Evolutionary conservation across 1,284 basidiomycete genomes (phyloP).

Genomic region (Apiotrichum sp.): DNA sequence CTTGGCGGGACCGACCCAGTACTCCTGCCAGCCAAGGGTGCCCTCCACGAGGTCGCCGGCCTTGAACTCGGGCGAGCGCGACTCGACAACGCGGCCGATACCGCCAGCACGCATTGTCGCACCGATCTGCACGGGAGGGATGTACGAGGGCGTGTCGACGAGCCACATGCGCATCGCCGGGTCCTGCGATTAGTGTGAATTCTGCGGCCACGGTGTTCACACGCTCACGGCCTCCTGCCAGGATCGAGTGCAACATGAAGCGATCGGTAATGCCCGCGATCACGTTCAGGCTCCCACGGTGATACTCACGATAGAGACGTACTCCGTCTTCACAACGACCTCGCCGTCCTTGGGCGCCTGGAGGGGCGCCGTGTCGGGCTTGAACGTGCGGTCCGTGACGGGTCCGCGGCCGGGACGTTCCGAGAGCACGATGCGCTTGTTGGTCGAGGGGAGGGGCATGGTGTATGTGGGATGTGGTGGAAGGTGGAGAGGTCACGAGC

Average conservation of each 20-base stretch:
- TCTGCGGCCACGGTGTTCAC: no score
- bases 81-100: constrained; percentile 62
- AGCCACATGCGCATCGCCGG: constrained; percentile 82
- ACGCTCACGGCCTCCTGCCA: no score
- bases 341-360: constrained; percentile 56
- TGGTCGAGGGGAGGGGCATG: constrained; percentile 9
- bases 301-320: constrained; percentile 56
- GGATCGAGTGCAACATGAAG: no score
- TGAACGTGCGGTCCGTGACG: constrained; percentile 65
- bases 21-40: constrained; percentile 69
- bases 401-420: constrained; percentile 59
- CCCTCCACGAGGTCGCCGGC: constrained; percentile 57
- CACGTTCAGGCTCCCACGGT: no score
- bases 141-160: constrained; percentile 57
- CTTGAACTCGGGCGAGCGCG: constrained; percentile 52
- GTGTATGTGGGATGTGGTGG: not conserved
- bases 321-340: constrained; percentile 65
- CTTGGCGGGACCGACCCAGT: constrained; percentile 58
- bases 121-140: constrained; percentile 64
- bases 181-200: constrained; percentile 48
- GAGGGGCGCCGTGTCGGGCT: constrained; percentile 53
- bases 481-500: no score
- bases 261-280: no score
- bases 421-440: constrained; percentile 66
- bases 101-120: constrained; percentile 69